phyloP scores from a whole-genome alignment of 73 alveolate species.

The Tetrahymena borealis region DNA sequence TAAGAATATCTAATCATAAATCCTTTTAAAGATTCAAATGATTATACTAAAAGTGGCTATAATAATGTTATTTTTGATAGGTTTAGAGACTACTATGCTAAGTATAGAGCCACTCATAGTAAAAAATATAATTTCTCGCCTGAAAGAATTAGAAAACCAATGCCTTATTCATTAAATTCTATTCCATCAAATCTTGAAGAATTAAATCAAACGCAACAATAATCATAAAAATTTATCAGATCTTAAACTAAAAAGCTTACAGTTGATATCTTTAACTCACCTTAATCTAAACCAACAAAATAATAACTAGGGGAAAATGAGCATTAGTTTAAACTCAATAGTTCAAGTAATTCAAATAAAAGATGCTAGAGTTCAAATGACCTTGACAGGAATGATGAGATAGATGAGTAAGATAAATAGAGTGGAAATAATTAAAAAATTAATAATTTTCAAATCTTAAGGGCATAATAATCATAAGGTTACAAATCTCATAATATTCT shows the following conservation, averaged over 20 bases:
- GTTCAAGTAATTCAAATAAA: background rate
- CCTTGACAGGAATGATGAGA: background rate
- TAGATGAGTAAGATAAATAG: background rate
- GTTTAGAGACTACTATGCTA: background rate
- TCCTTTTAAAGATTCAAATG: background rate
- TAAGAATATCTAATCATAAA: background rate
- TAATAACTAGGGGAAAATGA: background rate
- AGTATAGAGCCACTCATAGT: background rate
- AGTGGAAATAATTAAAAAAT: background rate
- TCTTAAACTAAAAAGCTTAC: background rate
- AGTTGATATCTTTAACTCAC: background rate
- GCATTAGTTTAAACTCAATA: background rate
- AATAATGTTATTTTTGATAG: background rate
- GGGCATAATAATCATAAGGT: background rate
- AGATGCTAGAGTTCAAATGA: background rate
- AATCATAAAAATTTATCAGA: background rate
- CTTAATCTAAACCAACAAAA: background rate
- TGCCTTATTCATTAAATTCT: background rate
- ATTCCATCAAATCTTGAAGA: background rate
- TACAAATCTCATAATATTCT: background rate
- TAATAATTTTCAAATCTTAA: background rate
- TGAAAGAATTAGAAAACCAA: background rate
- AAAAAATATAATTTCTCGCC: background rate
- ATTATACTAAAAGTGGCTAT: background rate
- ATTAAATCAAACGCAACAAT: background rate